Percentiles rank a stretch among this genome's conserved stretches.
These are phyloP conservation scores for Fusarium piperis DNA, from an alignment of 2,329 filamentous ascomycete species.

Conservation along the genomic window DNA sequence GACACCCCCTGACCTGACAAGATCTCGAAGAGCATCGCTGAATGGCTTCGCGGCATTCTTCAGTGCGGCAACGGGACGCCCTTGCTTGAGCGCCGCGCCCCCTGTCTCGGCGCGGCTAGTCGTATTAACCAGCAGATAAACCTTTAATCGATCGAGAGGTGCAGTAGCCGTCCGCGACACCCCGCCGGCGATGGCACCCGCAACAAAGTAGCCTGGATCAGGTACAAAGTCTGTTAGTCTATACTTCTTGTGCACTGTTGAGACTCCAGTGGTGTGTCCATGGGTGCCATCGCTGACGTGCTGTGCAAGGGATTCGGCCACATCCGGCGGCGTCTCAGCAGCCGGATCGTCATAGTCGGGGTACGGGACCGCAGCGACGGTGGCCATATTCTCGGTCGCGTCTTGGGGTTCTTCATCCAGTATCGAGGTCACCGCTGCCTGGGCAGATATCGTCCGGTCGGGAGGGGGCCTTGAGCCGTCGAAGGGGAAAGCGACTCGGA, in stretches of 20 bases:
- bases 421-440: slow-evolving; percentile 4
- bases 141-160: slow-evolving; percentile 95
- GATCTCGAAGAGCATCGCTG: slow-evolving; percentile 74
- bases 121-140: slow-evolving; percentile 95
- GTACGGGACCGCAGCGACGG: slow-evolving; percentile 28
- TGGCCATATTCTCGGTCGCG: slow-evolving; percentile 31
- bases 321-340: slow-evolving; percentile 35
- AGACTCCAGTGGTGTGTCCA: slow-evolving; percentile 47
- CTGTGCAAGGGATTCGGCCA: slow-evolving; percentile 36
- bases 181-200: slow-evolving; percentile 92
- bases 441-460: slow-evolving; percentile 29
- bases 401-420: slow-evolving; percentile 26
- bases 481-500: slow-evolving; percentile 69
- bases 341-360: slow-evolving; percentile 37
- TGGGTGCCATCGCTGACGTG: slow-evolving; percentile 50
- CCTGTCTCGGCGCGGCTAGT: slow-evolving; percentile 60
- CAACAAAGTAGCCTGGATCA: slow-evolving; percentile 96
- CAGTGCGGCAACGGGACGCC: slow-evolving; percentile 71
- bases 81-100: slow-evolving; percentile 74
- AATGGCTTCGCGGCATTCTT: slow-evolving; percentile 76
- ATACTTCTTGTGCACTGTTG: slow-evolving; percentile 53
- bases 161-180: slow-evolving; percentile 95
- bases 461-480: slow-evolving; percentile 46
- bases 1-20: slow-evolving; percentile 88
- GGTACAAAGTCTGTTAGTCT: slow-evolving; percentile 76